Conservation (phyloP, 2,329 filamentous ascomycete genomes). For the Pseudocercospora musae region DNA sequence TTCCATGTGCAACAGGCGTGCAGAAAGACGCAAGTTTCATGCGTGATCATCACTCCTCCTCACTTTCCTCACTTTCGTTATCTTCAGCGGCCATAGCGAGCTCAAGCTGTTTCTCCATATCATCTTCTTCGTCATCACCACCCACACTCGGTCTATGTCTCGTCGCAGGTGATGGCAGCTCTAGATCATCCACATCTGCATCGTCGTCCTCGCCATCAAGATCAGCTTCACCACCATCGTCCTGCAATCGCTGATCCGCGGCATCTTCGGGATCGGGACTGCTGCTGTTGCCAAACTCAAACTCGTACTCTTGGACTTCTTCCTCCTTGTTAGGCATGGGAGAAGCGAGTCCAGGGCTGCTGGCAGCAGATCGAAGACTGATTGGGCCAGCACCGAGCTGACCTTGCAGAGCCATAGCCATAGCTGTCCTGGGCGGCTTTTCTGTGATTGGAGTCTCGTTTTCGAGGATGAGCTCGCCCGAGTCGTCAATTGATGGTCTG, state of each 20-base stretch:
- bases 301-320: slow-evolving; percentile 27
- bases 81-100: slow-evolving; percentile 39
- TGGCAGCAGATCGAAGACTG: slow-evolving; percentile 43
- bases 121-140: slow-evolving; percentile 39
- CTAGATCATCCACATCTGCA: slow-evolving; percentile 34
- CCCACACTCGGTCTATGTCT: slow-evolving; percentile 26
- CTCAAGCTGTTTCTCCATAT: slow-evolving; percentile 44
- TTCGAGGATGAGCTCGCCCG: slow-evolving; percentile 36
- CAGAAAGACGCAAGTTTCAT: background rate
- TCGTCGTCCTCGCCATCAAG: slow-evolving; percentile 30
- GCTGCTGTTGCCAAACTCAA: slow-evolving; percentile 29
- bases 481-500: slow-evolving; percentile 28
- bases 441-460: slow-evolving; percentile 29
- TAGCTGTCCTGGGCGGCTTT: slow-evolving; percentile 22
- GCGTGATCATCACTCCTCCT: slow-evolving; percentile 38
- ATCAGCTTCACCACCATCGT: slow-evolving; percentile 21
- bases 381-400: slow-evolving; percentile 41
- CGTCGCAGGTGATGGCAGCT: slow-evolving; percentile 29
- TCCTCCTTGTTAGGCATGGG: slow-evolving; percentile 21
- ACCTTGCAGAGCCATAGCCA: slow-evolving; percentile 31
- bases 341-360: slow-evolving; percentile 30
- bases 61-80: slow-evolving; percentile 43
- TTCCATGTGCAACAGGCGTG: background rate
- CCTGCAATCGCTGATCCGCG: background rate
- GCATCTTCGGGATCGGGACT: slow-evolving; percentile 18